Conservation (phyloP, 371 early-diverging fungal genomes). For the Caulochytrium protostelioides region DNA sequence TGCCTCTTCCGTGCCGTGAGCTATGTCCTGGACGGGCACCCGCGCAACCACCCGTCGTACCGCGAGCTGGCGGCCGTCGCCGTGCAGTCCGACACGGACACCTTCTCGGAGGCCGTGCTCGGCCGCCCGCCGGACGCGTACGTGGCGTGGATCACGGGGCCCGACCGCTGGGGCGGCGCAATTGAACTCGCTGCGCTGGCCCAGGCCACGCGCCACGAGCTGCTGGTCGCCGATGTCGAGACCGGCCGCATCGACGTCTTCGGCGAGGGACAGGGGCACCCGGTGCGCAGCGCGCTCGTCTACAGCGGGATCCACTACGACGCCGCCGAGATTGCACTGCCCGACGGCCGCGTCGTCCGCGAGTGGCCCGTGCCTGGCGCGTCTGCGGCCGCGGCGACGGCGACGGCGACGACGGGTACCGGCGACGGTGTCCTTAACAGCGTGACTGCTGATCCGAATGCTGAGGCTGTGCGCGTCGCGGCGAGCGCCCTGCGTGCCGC, state of each 20-base stretch:
- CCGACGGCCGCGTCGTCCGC: no score
- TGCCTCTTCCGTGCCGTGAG: slow-evolving; percentile 28
- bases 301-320: slow-evolving; percentile 35
- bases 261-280: slow-evolving; percentile 12
- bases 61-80: slow-evolving; percentile 9
- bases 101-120: slow-evolving; percentile 25
- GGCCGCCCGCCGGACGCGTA: slow-evolving; percentile 18
- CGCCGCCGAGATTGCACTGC: no score
- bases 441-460: no score
- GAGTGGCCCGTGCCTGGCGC: no score
- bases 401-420: no score
- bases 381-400: no score
- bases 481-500: no score
- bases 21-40: slow-evolving; percentile 7
- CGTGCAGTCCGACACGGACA: slow-evolving; percentile 12
- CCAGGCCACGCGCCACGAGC: slow-evolving; percentile 1
- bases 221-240: slow-evolving; percentile 24
- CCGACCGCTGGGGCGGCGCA: slow-evolving; percentile 42
- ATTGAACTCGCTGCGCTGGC: slow-evolving; percentile 29
- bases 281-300: not conserved
- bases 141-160: slow-evolving; percentile 23
- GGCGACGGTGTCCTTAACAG: no score
- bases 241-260: slow-evolving; percentile 38
- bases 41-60: not conserved
- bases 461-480: no score